phyloP scores from a whole-genome alignment of 257 asterid species.

The Nicotiana sylvestris region DNA sequence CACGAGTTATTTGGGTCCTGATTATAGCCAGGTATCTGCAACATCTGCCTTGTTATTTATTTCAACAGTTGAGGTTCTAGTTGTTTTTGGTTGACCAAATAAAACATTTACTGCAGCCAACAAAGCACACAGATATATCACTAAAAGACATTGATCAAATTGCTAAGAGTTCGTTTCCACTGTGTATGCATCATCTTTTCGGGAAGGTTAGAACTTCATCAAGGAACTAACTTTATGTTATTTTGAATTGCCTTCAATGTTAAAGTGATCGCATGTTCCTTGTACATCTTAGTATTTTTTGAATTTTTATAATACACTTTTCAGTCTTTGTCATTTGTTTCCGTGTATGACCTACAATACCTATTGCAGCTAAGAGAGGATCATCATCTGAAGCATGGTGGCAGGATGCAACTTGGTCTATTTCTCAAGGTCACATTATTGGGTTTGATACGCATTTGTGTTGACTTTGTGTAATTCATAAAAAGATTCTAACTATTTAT shows the following conservation, averaged over 20 bases:
- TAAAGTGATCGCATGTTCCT: not conserved
- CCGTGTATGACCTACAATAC: not conserved
- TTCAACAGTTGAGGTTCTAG: not conserved
- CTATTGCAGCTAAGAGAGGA: slow-evolving; percentile 79
- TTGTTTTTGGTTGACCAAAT: slow-evolving; percentile 21
- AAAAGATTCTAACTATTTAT: not conserved
- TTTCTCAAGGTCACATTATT: slow-evolving; percentile 70
- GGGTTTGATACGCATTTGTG: not conserved
- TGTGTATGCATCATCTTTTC: slow-evolving; percentile 96
- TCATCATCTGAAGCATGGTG: slow-evolving; percentile 99
- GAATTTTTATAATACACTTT: not conserved
- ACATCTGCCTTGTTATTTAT: slow-evolving; percentile 10
- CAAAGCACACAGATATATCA: slow-evolving; percentile 60
- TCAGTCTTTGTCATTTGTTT: no score
- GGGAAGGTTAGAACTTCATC: slow-evolving; percentile 55
- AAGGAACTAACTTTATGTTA: not conserved
- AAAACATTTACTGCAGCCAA: slow-evolving; percentile 52
- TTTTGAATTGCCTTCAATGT: no score
- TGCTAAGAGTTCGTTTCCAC: slow-evolving; percentile 86
- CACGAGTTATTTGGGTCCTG: slow-evolving; percentile 87
- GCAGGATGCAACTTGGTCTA: slow-evolving; percentile 90
- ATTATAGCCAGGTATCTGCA: slow-evolving; percentile 76
- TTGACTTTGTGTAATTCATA: not conserved
- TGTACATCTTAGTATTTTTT: not conserved
- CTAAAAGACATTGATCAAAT: slow-evolving; percentile 84